These are phyloP conservation scores for Boehmeria nivea DNA, from an alignment of 306 rosid genomes.

Conservation along the genomic window DNA sequence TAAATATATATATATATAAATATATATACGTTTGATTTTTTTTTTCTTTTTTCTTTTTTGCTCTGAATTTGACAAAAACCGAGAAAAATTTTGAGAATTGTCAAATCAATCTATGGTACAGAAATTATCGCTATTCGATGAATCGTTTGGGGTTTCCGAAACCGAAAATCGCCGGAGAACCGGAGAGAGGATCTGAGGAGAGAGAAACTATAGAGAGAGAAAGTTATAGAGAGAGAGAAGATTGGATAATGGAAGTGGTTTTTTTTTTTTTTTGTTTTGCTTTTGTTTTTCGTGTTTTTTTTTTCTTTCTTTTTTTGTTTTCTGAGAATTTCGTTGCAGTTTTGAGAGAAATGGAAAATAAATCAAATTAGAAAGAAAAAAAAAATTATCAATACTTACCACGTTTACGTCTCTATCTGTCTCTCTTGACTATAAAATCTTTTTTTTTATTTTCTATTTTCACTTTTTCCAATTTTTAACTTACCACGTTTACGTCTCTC, in stretches of 20 bases:
- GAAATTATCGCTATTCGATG: background rate
- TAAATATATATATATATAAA: too few species aligned
- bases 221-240: slow-evolving; percentile 6
- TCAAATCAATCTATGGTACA: slow-evolving; percentile 25
- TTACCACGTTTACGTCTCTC: too few species aligned
- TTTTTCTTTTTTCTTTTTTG: too few species aligned
- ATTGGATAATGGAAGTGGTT: slow-evolving; percentile 37
- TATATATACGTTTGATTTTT: too few species aligned
- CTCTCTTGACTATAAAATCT: too few species aligned
- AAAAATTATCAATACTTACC: too few species aligned
- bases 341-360: background rate
- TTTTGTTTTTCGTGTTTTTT: too few species aligned
- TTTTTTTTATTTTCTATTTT: too few species aligned
- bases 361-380: too few species aligned
- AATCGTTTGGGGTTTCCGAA: slow-evolving; percentile 4
- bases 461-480: too few species aligned
- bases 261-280: background rate
- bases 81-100: slow-evolving; percentile 8
- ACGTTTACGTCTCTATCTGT: background rate
- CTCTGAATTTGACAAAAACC: slow-evolving; percentile 6
- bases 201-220: background rate
- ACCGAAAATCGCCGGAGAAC: slow-evolving; percentile 37
- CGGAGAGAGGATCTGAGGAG: slow-evolving; percentile 36
- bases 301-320: too few species aligned
- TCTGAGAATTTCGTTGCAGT: background rate